Percentiles rank a stretch among this genome's conserved stretches.
phyloP scores from a whole-genome alignment of 202 grass and related monocot genomes.

The Zizania palustris region DNA sequence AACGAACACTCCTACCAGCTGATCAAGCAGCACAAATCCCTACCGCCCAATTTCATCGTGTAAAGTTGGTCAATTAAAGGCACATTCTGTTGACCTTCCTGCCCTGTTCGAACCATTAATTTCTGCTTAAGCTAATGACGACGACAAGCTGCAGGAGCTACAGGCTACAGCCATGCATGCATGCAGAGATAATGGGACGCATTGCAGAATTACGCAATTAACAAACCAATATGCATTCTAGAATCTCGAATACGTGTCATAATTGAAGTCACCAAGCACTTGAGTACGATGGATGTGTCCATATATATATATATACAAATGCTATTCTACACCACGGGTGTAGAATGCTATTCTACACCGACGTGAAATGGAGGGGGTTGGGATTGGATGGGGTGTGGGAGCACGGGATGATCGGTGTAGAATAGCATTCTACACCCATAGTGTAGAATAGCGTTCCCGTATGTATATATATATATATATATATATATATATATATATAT shows the following conservation, averaged over 20 bases:
- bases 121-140: conserved; percentile 20
- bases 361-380: too few relatives aligned
- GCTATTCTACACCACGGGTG: too few relatives aligned
- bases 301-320: too few relatives aligned
- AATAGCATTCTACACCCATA: too few relatives aligned
- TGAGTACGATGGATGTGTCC: background rate
- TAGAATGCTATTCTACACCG: too few relatives aligned
- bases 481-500: too few relatives aligned
- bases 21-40: too few relatives aligned
- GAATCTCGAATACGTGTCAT: background rate
- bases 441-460: too few relatives aligned
- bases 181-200: background rate
- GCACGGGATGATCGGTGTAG: too few relatives aligned
- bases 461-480: too few relatives aligned
- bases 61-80: conserved; percentile 15
- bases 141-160: background rate
- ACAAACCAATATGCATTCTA: background rate
- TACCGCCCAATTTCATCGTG: background rate
- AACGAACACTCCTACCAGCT: too few relatives aligned
- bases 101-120: background rate
- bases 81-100: conserved; percentile 38
- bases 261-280: background rate
- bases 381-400: too few relatives aligned
- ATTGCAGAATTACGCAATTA: background rate
- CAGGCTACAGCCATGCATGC: background rate